Percentiles rank a stretch among this genome's conserved stretches.
Evolutionary conservation across 139 green algal genomes (phyloP).

Genomic region (Closterium sp.): DNA sequence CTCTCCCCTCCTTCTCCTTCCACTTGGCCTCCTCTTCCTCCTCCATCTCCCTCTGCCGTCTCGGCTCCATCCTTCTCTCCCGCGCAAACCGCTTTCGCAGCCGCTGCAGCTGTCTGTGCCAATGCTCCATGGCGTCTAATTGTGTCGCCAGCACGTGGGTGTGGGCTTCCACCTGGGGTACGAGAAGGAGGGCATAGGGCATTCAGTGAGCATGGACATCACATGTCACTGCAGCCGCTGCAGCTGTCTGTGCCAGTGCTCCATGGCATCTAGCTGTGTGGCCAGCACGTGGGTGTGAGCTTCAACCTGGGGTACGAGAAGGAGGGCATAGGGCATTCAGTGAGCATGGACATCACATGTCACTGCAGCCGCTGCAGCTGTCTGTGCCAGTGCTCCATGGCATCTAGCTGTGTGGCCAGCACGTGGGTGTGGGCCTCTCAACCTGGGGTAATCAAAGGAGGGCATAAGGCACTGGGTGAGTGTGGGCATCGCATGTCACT

Average conservation of each 20-base stretch:
- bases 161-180: neutral
- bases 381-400: constrained; percentile 5
- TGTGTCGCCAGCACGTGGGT: neutral
- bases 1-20: neutral
- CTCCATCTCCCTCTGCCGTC: constrained; percentile 1
- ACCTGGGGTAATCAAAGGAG: too few species aligned
- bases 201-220: too few species aligned
- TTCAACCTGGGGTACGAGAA: too few species aligned
- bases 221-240: too few species aligned
- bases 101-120: too few species aligned
- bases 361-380: constrained; percentile 3
- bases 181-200: too few species aligned
- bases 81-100: constrained; percentile 1
- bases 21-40: constrained; percentile 13
- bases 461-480: too few species aligned
- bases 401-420: neutral
- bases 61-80: neutral
- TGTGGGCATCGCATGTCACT: too few species aligned
- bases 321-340: too few species aligned
- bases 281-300: too few species aligned
- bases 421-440: neutral
- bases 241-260: neutral
- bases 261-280: neutral
- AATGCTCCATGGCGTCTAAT: neutral
- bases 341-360: too few species aligned